Evolutionary conservation across 768 basidiomycete species (phyloP), one percentile per base, ranked within the genome.

Genomic region (Collybia sordida): DNA sequence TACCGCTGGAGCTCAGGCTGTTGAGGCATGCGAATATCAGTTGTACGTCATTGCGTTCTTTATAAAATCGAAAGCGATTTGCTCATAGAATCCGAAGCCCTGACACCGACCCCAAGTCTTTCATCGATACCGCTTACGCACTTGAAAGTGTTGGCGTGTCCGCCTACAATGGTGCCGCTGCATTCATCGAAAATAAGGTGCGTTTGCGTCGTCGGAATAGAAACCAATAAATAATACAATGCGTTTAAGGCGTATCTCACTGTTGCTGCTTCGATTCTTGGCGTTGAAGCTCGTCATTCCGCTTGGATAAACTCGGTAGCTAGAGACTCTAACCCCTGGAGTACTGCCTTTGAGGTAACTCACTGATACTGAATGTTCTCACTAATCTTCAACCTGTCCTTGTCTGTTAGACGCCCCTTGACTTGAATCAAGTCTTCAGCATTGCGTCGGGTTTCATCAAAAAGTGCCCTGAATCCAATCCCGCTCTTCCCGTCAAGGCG

Each of bases 281-380:
- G 68, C 14, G 77, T 76, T 45, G 83, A 88, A 59, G 74, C 83
- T 19, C 77, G 84, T 27, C 86, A 88, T 49, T 74, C 81, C n/a
- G 69, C 77, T 1, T 88, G 84, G 84, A 64, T 88, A 28, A 70
- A 73, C 53, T 73, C 76, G 1, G 72, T 78, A 14, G 74, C 81
- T 35, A 65, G 69, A 52, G 69, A 77, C 44, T 63, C 64, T 18
- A 71, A 75, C 31, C 72, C 80, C 1, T 87, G 85, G 84, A 79
- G 76, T 44, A 73, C 76, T 3, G 68, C 83, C 6, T 81, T 83
- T 59, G 83, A 86, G 62, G 82, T 77, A 52, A 58, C 51, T 14
- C 8, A 6, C 9, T 3, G 31, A 31, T 31, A 12, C 3, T 31
- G 3, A 12, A 21, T 18, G 3, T 22, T 23, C 38, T n/a, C 15